These are phyloP conservation scores for Populus deltoides DNA, from an alignment of 345 rosid genomes.

Conservation along the genomic window DNA sequence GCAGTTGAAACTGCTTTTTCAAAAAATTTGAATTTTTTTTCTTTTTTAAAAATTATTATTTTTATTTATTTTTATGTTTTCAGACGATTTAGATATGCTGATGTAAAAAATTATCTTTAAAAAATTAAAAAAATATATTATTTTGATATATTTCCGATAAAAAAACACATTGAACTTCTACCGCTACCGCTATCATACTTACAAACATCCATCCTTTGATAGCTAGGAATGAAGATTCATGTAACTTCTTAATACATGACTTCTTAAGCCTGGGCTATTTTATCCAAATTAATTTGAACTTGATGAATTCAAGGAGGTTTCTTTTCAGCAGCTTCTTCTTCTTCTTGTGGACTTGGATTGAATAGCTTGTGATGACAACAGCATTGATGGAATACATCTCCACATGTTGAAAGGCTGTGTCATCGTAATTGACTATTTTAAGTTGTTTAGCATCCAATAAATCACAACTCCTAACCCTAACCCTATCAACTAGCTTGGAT, in stretches of 20 bases:
- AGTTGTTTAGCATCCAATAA: neutral
- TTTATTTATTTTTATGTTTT: no score
- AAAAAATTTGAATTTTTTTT: no score
- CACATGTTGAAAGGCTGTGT: neutral
- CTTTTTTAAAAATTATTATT: no score
- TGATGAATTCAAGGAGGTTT: neutral
- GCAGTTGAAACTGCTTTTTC: no score
- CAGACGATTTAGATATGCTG: accelerated
- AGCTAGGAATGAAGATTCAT: neutral
- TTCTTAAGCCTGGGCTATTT: neutral
- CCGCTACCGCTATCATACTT: no score
- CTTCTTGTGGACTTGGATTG: neutral
- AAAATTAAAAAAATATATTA: no score
- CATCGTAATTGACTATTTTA: neutral
- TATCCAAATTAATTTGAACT: neutral
- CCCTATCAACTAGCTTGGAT: neutral
- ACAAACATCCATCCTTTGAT: no score
- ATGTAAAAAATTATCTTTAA: accelerated
- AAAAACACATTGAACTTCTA: no score
- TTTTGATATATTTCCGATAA: no score
- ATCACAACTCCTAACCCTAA: neutral
- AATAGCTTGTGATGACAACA: neutral
- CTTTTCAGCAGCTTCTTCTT: neutral
- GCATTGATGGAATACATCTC: neutral
- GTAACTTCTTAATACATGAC: neutral